Evolutionary conservation across 352 stramenopile species (phyloP).

Genomic region (Globisporangium takayamanum): DNA sequence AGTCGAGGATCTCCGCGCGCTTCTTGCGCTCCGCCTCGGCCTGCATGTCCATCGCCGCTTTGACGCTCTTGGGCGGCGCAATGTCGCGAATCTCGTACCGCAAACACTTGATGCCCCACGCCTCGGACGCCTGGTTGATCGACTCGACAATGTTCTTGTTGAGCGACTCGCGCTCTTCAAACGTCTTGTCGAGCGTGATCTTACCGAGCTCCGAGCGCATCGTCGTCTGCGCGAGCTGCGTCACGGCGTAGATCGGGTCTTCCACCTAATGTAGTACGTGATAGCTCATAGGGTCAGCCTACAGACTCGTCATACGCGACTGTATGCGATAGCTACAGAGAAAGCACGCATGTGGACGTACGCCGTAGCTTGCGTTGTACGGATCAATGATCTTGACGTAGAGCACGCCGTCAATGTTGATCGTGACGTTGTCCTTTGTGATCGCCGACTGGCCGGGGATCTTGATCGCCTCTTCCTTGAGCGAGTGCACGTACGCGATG

Average conservation of each 20-base stretch:
- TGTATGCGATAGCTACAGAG: background rate
- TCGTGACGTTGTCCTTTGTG: conserved; percentile 90
- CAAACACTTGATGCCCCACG: conserved; percentile 89
- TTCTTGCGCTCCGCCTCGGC: conserved; percentile 89
- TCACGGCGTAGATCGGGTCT: conserved; percentile 86
- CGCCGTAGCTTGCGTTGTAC: conserved; percentile 86
- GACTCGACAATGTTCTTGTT: conserved; percentile 89
- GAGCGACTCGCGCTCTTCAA: conserved; percentile 89
- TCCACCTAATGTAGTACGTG: conserved; percentile 28
- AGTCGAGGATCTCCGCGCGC: conserved; percentile 89
- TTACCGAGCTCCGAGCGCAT: conserved; percentile 91
- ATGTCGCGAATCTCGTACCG: conserved; percentile 92
- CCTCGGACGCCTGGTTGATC: conserved; percentile 87
- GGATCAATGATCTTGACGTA: conserved; percentile 90
- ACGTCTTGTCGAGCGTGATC: conserved; percentile 92
- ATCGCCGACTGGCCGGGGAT: conserved; percentile 88
- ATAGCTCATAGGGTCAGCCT: background rate
- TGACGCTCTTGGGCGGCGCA: conserved; percentile 76
- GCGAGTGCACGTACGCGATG: conserved; percentile 89
- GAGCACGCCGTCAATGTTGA: conserved; percentile 89
- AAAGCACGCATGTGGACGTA: background rate
- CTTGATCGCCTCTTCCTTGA: conserved; percentile 90
- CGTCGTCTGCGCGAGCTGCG: conserved; percentile 88
- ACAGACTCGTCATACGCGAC: background rate
- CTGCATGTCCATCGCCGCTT: conserved; percentile 91